These are phyloP conservation scores for Cryphonectria carpinicola DNA, from an alignment of 2,329 filamentous ascomycete genomes.

Conservation along the genomic window DNA sequence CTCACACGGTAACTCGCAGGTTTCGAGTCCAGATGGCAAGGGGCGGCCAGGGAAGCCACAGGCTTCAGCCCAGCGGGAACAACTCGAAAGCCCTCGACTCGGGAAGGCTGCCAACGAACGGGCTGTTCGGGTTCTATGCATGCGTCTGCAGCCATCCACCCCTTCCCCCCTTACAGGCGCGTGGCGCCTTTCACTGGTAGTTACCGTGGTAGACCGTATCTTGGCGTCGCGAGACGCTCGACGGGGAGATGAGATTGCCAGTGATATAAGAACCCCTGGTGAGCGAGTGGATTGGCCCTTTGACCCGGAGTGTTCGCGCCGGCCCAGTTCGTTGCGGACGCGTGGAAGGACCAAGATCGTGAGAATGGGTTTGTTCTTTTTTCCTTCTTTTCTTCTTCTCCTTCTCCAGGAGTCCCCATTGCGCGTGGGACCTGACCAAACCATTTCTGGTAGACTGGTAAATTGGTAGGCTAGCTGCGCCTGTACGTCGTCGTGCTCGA, in stretches of 20 bases:
- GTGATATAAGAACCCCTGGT: neutral
- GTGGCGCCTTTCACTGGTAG: constrained; percentile 9
- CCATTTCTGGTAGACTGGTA: neutral
- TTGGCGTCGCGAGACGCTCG: constrained; percentile 1
- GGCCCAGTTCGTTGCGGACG: neutral
- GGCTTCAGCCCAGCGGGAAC: neutral
- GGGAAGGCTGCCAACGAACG: neutral
- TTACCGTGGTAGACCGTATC: constrained; percentile 8
- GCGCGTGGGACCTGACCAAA: neutral
- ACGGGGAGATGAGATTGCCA: neutral
- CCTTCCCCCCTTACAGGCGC: constrained; percentile 6
- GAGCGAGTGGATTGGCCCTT: neutral
- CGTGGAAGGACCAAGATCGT: neutral
- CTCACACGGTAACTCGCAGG: constrained; percentile 14
- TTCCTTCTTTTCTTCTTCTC: too few relatives aligned
- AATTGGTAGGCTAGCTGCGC: neutral
- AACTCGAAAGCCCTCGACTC: neutral
- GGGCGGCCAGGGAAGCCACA: neutral
- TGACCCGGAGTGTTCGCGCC: constrained; percentile 12
- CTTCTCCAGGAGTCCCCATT: neutral
- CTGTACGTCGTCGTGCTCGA: neutral
- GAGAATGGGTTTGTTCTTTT: neutral
- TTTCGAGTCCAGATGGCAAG: neutral
- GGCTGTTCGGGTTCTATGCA: neutral
- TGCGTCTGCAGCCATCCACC: neutral